phyloP scores from a whole-genome alignment of 768 basidiomycete species.

The Kwoniella dejecticola region DNA sequence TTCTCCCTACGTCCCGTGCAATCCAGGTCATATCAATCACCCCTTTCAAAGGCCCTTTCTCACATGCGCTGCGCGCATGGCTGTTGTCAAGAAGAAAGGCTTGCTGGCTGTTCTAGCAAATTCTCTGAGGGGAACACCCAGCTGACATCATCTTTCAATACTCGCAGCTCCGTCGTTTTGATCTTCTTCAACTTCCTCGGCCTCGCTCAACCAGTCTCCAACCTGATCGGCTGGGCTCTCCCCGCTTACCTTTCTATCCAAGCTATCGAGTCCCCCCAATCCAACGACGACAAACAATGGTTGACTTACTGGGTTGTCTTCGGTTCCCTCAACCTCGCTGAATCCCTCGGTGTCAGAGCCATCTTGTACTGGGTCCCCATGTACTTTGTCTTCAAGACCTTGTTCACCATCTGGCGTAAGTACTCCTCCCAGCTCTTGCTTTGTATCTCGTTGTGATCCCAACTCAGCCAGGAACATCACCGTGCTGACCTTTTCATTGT shows the following conservation, averaged over 20 bases:
- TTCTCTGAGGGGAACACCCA: neutral
- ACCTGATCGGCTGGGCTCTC: conserved; percentile 89
- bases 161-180: conserved; percentile 49
- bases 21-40: too few relatives aligned
- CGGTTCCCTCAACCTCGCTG: conserved; percentile 85
- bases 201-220: conserved; percentile 87
- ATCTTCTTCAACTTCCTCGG: conserved; percentile 61
- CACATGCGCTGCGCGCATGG: neutral
- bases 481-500: neutral
- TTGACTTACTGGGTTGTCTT: conserved; percentile 96
- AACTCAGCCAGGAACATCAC: too few relatives aligned
- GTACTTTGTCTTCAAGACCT: conserved; percentile 91
- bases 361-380: conserved; percentile 88
- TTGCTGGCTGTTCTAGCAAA: neutral
- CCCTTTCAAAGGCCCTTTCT: too few relatives aligned
- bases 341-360: conserved; percentile 76
- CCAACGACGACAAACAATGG: conserved; percentile 86
- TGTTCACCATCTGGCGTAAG: conserved; percentile 90
- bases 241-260: conserved; percentile 95
- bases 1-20: conserved; percentile 26
- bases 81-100: neutral
- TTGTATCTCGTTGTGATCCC: neutral
- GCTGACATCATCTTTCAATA: neutral
- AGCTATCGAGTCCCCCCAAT: conserved; percentile 83
- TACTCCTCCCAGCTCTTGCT: conserved; percentile 57